These are phyloP conservation scores for Plasmodium knowlesi DNA, from an alignment of 169 alveolate species.

Conservation along the genomic window DNA sequence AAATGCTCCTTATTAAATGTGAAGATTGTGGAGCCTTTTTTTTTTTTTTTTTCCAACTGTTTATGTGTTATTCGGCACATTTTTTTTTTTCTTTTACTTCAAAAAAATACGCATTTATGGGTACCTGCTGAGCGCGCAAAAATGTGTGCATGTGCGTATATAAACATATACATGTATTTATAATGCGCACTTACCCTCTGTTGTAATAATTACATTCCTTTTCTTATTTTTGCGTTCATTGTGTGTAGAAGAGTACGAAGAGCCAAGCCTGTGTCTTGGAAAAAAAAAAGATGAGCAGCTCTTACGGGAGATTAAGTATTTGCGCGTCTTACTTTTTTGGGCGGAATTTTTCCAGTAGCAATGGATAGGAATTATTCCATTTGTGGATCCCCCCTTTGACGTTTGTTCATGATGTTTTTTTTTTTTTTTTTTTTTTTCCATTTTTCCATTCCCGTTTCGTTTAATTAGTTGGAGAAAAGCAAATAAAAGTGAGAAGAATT, in stretches of 20 bases:
- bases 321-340: not conserved
- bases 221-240: not conserved
- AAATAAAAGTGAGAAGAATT: not conserved
- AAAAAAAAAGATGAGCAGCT: not conserved
- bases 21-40: not conserved
- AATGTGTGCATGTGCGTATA: not conserved
- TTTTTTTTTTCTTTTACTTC: not conserved
- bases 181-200: not conserved
- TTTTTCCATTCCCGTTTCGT: not conserved
- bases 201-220: not conserved
- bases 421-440: not conserved
- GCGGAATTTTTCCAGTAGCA: not conserved
- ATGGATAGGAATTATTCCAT: conserved; percentile 11
- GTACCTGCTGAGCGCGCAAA: not conserved
- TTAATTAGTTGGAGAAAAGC: not conserved
- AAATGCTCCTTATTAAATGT: conserved; percentile 1
- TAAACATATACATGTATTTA: not conserved
- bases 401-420: not conserved
- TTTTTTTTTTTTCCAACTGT: conserved; percentile 14
- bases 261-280: not conserved
- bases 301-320: not conserved
- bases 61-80: not conserved
- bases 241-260: not conserved
- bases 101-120: not conserved
- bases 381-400: not conserved